Percentiles rank a stretch among this genome's conserved stretches.
Conservation (phyloP, 2,329 filamentous ascomycete species). For the Myotisia sp. region DNA sequence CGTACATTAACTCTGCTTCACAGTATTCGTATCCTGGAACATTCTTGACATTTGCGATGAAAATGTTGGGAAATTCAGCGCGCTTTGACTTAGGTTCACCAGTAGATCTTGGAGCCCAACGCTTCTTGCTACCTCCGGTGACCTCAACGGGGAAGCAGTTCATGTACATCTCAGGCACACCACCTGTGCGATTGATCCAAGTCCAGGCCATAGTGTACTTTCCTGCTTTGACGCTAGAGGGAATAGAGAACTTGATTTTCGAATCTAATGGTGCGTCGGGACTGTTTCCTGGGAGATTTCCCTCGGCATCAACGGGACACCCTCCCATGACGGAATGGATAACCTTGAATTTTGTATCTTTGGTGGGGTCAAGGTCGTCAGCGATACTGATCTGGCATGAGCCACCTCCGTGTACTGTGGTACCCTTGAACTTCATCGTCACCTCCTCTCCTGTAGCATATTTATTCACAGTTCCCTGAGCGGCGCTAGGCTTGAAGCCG, state of each 20-base stretch:
- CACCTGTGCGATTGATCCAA: slow-evolving; percentile 86
- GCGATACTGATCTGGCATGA: slow-evolving; percentile 84
- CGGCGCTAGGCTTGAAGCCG: slow-evolving; percentile 31
- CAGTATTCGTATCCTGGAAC: slow-evolving; percentile 35
- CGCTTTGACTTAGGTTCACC: slow-evolving; percentile 33
- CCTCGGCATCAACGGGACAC: slow-evolving; percentile 52
- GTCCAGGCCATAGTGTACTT: slow-evolving; percentile 78
- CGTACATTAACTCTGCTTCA: slow-evolving; percentile 33
- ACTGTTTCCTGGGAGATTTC: slow-evolving; percentile 45
- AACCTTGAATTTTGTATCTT: slow-evolving; percentile 63
- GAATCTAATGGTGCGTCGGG: slow-evolving; percentile 35
- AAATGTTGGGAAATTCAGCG: slow-evolving; percentile 55
- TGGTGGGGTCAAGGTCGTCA: slow-evolving; percentile 55
- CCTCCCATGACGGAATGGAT: slow-evolving; percentile 79
- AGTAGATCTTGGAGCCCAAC: slow-evolving; percentile 16
- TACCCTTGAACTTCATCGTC: slow-evolving; percentile 51
- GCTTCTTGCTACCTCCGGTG: slow-evolving; percentile 33
- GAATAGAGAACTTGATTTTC: slow-evolving; percentile 57
- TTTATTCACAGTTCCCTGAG: slow-evolving; percentile 38
- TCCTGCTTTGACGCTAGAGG: slow-evolving; percentile 55
- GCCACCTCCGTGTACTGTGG: slow-evolving; percentile 74
- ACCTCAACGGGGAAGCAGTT: slow-evolving; percentile 72
- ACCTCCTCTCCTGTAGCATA: slow-evolving; percentile 51
- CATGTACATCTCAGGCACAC: slow-evolving; percentile 97
- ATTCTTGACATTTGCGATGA: slow-evolving; percentile 56